phyloP scores from a whole-genome alignment of 805 yeast genomes.

The Wickerhamomyces subpelliculosus region DNA sequence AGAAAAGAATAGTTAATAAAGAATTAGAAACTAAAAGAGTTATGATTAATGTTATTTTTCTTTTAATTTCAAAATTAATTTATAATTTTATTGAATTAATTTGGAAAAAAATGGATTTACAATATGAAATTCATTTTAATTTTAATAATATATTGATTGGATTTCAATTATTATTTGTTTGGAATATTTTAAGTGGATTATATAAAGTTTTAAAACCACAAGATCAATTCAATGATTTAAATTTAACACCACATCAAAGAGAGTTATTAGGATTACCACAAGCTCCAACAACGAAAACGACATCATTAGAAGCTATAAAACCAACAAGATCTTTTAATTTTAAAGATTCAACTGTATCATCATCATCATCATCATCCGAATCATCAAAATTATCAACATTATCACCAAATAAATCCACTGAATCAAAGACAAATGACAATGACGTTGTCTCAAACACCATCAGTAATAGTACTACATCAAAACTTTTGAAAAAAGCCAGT shows the following conservation, averaged over 20 bases:
- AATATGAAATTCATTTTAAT: conserved; percentile 7
- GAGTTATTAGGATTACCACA: conserved; percentile 26
- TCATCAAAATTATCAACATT: too few species aligned
- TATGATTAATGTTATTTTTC: conserved; percentile 24
- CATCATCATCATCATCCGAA: too few species aligned
- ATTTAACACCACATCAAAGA: conserved; percentile 25
- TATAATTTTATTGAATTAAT: conserved; percentile 13
- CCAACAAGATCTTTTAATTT: too few species aligned
- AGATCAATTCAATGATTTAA: conserved; percentile 26
- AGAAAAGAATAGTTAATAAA: conserved; percentile 31
- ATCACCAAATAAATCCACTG: too few species aligned
- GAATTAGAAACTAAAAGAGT: conserved; percentile 31
- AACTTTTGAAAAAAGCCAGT: background rate
- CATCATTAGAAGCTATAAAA: background rate
- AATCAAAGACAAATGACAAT: too few species aligned
- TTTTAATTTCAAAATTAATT: conserved; percentile 24
- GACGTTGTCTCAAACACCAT: conserved; percentile 3
- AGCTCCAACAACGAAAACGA: conserved; percentile 11
- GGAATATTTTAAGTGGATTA: conserved; percentile 24
- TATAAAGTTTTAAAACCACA: conserved; percentile 25
- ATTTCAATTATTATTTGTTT: conserved; percentile 21
- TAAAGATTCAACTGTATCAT: too few species aligned
- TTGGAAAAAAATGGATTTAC: conserved; percentile 12
- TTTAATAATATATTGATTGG: conserved; percentile 17
- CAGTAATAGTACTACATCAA: background rate